Evolutionary conservation across 768 basidiomycete genomes (phyloP).

Genomic region (Mycena rebaudengoi): DNA sequence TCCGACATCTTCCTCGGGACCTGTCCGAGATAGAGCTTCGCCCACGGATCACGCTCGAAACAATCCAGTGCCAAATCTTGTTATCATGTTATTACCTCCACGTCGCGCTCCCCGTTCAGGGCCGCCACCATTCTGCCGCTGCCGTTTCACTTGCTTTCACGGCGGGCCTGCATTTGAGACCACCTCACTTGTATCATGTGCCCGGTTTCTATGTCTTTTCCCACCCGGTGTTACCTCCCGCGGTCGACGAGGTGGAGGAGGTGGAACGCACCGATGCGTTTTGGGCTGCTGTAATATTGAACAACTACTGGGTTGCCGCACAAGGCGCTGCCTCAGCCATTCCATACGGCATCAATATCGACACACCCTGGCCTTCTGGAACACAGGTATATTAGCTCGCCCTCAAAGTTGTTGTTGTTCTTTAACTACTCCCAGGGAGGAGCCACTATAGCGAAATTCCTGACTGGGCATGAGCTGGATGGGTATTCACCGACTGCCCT

Average conservation of each 20-base stretch:
- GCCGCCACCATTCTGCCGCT: constrained; percentile 2
- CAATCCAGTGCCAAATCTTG: constrained; percentile 4
- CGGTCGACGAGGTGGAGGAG: neutral
- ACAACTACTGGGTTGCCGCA: constrained; percentile 8
- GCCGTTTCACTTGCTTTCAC: constrained; percentile 2
- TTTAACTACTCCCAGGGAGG: neutral
- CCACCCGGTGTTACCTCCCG: no score
- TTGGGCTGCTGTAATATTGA: constrained; percentile 5
- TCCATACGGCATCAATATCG: neutral
- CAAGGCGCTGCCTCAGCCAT: neutral
- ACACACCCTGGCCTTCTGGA: neutral
- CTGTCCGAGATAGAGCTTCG: neutral
- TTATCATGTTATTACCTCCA: constrained; percentile 9
- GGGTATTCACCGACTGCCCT: neutral
- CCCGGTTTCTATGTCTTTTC: no score
- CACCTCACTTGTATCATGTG: neutral
- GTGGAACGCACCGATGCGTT: constrained; percentile 9
- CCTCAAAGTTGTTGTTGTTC: no score
- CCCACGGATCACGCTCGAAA: neutral
- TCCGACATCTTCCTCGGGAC: neutral
- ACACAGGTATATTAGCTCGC: neutral
- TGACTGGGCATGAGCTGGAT: neutral
- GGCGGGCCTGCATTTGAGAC: neutral
- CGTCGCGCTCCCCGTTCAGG: neutral
- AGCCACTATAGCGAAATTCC: neutral